A percentile compares a stretch with the other conserved stretches of the same genome.
These are phyloP conservation scores for Ogataea zsoltii DNA, from an alignment of 805 yeast species.

Conservation along the genomic window DNA sequence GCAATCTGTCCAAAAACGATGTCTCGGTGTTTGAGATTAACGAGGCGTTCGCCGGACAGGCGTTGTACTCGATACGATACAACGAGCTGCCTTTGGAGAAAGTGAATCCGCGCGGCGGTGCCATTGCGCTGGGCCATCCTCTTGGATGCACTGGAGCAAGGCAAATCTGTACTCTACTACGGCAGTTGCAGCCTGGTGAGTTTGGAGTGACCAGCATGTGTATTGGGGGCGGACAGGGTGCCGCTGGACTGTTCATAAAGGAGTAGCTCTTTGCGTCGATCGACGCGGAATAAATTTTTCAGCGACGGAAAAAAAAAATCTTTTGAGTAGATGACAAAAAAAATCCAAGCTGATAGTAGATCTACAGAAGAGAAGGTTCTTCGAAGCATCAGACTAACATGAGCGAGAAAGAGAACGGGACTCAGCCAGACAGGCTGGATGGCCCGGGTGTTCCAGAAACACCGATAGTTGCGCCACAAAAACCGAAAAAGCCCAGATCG, in stretches of 20 bases:
- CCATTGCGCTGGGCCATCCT: conserved; percentile 96
- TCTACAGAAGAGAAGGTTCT: background rate
- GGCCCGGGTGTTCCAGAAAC: too few species aligned
- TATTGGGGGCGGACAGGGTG: conserved; percentile 98
- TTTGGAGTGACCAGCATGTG: conserved; percentile 95
- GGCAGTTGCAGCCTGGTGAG: conserved; percentile 77
- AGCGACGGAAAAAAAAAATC: background rate
- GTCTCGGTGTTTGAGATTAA: conserved; percentile 82
- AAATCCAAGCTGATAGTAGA: too few species aligned
- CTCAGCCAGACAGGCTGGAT: too few species aligned
- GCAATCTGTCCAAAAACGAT: conserved; percentile 55
- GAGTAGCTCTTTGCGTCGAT: conserved; percentile 49
- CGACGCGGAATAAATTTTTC: background rate
- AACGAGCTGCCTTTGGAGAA: conserved; percentile 66
- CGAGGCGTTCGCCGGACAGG: conserved; percentile 97
- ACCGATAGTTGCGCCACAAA: too few species aligned
- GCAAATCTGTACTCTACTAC: conserved; percentile 84
- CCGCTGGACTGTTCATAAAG: conserved; percentile 81
- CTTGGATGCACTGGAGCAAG: conserved; percentile 84
- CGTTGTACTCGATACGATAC: conserved; percentile 68
- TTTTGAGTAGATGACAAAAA: background rate
- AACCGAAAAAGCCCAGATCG: background rate
- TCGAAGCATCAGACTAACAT: too few species aligned
- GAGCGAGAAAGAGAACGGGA: too few species aligned
- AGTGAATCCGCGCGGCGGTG: conserved; percentile 94